Evolutionary conservation across 345 rosid genomes (phyloP).

Genomic region (Passiflora organensis): DNA sequence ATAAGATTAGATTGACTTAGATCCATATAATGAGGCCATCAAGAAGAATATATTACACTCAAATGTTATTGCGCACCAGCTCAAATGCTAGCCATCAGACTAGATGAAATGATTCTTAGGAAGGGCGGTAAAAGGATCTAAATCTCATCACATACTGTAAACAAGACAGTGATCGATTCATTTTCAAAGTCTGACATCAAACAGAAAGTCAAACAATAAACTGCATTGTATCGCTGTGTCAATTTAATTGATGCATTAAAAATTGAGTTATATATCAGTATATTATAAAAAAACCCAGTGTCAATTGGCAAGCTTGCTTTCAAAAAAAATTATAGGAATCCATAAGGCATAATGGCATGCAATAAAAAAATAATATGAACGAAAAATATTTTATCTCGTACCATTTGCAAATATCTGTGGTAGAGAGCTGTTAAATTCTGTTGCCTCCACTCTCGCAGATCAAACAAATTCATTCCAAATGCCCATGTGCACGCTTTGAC

Average conservation of each 20-base stretch:
- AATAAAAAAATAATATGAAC: conserved; percentile 6
- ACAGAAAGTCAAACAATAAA: background rate
- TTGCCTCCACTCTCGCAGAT: conserved; percentile 26
- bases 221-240: background rate
- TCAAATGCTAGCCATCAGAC: too few relatives aligned
- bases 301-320: background rate
- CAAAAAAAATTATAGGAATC: background rate
- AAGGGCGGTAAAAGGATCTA: too few relatives aligned
- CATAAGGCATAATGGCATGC: background rate
- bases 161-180: too few relatives aligned
- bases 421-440: conserved; percentile 19
- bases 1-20: too few relatives aligned
- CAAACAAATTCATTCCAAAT: conserved; percentile 31
- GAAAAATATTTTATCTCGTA: conserved; percentile 24
- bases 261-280: background rate
- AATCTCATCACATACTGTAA: background rate
- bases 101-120: too few relatives aligned
- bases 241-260: background rate
- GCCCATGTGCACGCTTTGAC: conserved; percentile 27
- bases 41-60: too few relatives aligned
- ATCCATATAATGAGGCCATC: too few relatives aligned
- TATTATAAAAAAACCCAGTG: background rate
- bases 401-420: conserved; percentile 57
- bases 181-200: background rate
- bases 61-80: too few relatives aligned